These are phyloP conservation scores for Microbotryum intermedium DNA, from an alignment of 1,284 basidiomycete species.

Conservation along the genomic window DNA sequence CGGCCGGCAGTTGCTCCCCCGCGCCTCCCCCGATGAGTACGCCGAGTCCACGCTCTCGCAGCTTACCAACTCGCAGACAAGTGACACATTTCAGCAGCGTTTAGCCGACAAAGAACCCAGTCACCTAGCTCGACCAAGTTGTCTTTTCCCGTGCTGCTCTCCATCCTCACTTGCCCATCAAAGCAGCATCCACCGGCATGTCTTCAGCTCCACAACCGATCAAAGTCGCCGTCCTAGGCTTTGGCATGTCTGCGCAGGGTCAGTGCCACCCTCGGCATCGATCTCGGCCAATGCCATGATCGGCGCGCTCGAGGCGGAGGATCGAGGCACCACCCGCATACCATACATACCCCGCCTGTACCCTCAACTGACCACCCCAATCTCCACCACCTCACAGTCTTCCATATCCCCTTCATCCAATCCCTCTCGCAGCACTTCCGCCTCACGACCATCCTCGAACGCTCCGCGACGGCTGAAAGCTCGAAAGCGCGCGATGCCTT, in stretches of 20 bases:
- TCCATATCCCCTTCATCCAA: slow-evolving; percentile 69
- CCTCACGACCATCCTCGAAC: slow-evolving; percentile 54
- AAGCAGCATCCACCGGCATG: neutral
- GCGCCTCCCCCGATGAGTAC: too few species aligned
- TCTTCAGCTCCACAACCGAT: slow-evolving; percentile 10
- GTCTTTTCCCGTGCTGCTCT: neutral
- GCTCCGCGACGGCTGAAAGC: slow-evolving; percentile 27
- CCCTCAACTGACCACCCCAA: neutral
- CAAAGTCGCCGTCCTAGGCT: slow-evolving; percentile 28
- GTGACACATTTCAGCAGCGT: neutral
- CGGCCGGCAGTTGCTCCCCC: too few species aligned
- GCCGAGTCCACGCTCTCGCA: too few species aligned
- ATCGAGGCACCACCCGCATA: too few species aligned
- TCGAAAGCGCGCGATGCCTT: slow-evolving; percentile 27
- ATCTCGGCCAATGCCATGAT: too few species aligned
- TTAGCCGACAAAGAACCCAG: neutral
- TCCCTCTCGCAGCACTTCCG: slow-evolving; percentile 63
- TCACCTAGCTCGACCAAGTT: neutral
- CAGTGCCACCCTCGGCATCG: neutral
- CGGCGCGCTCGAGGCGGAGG: too few species aligned
- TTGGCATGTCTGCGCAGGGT: slow-evolving; percentile 28
- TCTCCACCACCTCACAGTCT: slow-evolving; percentile 4
- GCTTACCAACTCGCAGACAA: too few species aligned
- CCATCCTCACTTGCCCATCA: neutral
- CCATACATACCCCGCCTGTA: neutral